phyloP scores from a whole-genome alignment of 768 basidiomycete genomes.

The Phanerochaete carnosa region DNA sequence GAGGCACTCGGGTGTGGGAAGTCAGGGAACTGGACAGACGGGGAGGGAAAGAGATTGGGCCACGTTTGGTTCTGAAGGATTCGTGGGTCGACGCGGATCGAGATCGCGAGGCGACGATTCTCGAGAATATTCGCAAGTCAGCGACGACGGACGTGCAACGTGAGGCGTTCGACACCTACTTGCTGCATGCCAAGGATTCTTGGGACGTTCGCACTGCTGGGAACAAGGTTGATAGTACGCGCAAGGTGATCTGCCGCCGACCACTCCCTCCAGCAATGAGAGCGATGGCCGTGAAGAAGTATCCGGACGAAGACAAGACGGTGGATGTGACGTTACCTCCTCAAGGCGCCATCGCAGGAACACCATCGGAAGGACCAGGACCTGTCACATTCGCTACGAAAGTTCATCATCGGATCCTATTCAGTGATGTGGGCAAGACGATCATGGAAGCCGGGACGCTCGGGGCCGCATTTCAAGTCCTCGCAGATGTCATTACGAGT shows the following conservation, averaged over 20 bases:
- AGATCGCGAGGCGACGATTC: neutral
- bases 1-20: constrained; percentile 18
- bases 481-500: neutral
- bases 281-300: neutral
- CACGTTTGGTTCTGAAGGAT: constrained; percentile 12
- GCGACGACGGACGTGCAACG: neutral
- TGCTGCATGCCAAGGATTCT: neutral
- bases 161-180: neutral
- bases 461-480: neutral
- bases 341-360: neutral
- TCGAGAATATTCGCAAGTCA: neutral
- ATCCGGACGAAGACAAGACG: neutral
- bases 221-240: neutral
- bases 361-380: neutral
- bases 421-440: neutral
- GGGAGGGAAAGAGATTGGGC: neutral
- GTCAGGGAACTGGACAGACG: neutral
- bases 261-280: neutral
- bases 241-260: neutral
- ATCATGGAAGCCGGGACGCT: neutral
- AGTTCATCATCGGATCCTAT: neutral
- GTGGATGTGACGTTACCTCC: neutral
- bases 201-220: neutral
- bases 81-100: constrained; percentile 14
- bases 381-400: neutral